phyloP scores from a whole-genome alignment of 75 land plant genomes.

The Sequoia sempervirens region DNA sequence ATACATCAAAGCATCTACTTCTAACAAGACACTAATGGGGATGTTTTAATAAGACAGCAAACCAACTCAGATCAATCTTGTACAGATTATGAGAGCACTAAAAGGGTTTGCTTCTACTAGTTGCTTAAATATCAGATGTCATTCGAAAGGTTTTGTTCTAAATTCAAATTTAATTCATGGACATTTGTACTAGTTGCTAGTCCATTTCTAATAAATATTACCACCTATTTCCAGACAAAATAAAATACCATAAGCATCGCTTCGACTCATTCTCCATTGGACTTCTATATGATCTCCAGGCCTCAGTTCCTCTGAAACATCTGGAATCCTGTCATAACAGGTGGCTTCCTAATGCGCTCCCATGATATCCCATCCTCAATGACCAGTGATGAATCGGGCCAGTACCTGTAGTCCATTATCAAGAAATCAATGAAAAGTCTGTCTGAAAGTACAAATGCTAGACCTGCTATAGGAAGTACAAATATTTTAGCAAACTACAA shows the following conservation, averaged over 20 bases:
- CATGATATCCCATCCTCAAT: constrained; percentile 14
- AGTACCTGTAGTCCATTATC: constrained; percentile 1
- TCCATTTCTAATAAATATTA: not conserved
- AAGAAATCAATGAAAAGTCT: not conserved
- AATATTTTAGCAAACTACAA: not conserved
- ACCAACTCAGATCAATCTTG: not conserved
- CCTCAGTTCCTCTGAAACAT: constrained; percentile 5
- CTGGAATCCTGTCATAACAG: constrained; percentile 6
- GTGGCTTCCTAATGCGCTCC: constrained; percentile 7
- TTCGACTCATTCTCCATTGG: constrained; percentile 6
- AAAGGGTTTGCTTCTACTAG: not conserved
- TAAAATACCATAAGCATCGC: constrained; percentile 10
- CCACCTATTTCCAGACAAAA: not conserved
- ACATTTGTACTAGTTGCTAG: not conserved
- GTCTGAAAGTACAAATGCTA: not conserved
- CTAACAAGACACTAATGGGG: not conserved
- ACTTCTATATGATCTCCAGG: constrained; percentile 21
- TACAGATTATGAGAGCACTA: not conserved
- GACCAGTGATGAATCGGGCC: not conserved
- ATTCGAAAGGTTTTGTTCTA: not conserved
- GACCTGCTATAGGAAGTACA: not conserved
- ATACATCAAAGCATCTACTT: not conserved
- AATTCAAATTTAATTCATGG: not conserved
- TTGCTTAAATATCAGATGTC: not conserved
- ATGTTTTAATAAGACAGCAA: not conserved